Evolutionary conservation across 2,329 filamentous ascomycete genomes (phyloP), one percentile per base, ranked within the genome.

Genomic region (Diplodia scrobiculata): DNA sequence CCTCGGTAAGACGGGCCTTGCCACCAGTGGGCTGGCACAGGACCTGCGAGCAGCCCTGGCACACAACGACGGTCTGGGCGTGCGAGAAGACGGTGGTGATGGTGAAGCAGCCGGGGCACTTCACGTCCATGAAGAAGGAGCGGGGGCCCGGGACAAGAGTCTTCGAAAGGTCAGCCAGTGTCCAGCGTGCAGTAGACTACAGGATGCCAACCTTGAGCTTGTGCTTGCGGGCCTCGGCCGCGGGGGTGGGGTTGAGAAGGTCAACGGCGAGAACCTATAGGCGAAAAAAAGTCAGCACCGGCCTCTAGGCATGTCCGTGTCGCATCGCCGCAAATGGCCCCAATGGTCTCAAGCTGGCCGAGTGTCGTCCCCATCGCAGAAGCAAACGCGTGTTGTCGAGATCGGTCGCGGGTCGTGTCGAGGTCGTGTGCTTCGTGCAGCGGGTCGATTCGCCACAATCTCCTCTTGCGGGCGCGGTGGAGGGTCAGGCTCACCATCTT

Each of bases 111-210:
- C 95, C 95, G 82, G 95, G 95, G 91, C 95, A 99, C 91, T 99
- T 99, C 87, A 99, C 95, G 82, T 99, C 95, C 95, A 99, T 99
- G 91, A 99, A 99, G 91, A 98, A 99, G 75, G 94, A 98, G 82
- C 95, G 92, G 78, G 95, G 95, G 73, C 88, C 90, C 78, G 95
- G 95, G 81, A 99, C 95, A 78, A 99, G 91, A 75, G 87, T 92
- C 92, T 96, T 74, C 70, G 65, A 52, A 34, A 66, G 55, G 53
- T 67, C 53, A 67, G 66, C 51, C 19, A 11, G 25, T 32, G 58
- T 51, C 36, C 53, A 55, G 19, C 29, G 48, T 52, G 38, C 32
- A 19, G 21, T 50, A 9, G 45, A 45, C 10, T 51, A 17, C 32
- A 51, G 25, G 27, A 50, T 71, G 76, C 84, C 74, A 92, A 97